Conservation (phyloP, 495 filamentous ascomycete genomes). For the Cercophora sp. region DNA sequence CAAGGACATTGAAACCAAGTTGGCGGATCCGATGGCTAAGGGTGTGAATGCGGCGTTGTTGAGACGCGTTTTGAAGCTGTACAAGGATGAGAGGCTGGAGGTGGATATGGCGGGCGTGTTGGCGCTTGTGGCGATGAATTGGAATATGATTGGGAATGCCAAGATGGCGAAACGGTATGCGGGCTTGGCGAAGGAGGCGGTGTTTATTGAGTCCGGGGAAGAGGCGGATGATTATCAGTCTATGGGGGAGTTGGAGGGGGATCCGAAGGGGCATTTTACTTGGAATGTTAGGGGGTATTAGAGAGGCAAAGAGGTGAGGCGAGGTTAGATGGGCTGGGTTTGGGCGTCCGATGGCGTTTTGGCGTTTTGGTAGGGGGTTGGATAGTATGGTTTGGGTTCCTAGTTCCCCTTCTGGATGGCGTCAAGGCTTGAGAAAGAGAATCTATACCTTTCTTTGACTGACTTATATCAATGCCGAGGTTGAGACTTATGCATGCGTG, state of each 20-base stretch:
- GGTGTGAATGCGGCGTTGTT: conserved; percentile 17
- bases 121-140: conserved; percentile 31
- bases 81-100: conserved; percentile 25
- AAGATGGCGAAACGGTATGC: conserved; percentile 20
- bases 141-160: conserved; percentile 27
- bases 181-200: conserved; percentile 18
- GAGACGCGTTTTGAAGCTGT: conserved; percentile 20
- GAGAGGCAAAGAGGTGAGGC: too few species aligned
- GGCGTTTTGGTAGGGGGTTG: too few species aligned
- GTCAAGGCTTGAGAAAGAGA: too few species aligned
- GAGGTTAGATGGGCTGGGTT: too few species aligned
- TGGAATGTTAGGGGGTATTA: conserved; percentile 19
- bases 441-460: too few species aligned
- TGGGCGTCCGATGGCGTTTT: too few species aligned
- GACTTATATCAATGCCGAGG: too few species aligned
- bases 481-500: too few species aligned
- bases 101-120: conserved; percentile 20
- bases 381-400: too few species aligned
- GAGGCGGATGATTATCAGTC: conserved; percentile 17
- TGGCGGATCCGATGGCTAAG: conserved; percentile 15
- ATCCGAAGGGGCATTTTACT: conserved; percentile 21
- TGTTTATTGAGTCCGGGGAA: conserved; percentile 24
- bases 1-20: conserved; percentile 16
- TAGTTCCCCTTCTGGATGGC: too few species aligned
- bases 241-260: conserved; percentile 18